Base-by-base conservation (phyloP, 1,284 basidiomycete genomes). In the Apiotrichum gracile region DNA sequence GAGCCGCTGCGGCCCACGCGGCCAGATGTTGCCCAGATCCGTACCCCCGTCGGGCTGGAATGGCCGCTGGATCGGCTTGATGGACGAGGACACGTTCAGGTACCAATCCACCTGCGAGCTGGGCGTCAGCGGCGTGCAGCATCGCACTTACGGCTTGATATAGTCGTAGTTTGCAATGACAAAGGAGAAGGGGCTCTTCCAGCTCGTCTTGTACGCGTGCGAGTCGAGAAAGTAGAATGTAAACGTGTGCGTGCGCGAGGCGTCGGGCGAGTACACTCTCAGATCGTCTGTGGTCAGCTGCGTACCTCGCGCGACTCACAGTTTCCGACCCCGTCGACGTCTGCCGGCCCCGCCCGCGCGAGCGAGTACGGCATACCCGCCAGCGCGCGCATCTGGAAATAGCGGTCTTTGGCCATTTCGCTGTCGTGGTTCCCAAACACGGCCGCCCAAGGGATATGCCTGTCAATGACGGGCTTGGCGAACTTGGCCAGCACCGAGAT, bases 361-460 rank as follows among this genome's bases (percentile, higher is more conserved):
- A 96, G 76, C 51, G 85, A 91, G 68, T 92, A 96, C 0, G 93
- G 93, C 61, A 97, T 77, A 2, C 78, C 81, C 66, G 85, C 82
- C 79, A 94, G 81, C 60, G 87, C 76, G 60, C 79, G 77, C 64
- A 93, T 74, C 67, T 93, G 85, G 72, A 67, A 67, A 7, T 80
- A 81, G 57, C 83, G 80, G 46, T 77, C 68, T 54, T 83, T 75
- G 2, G 84, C 83, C 13, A 72, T 74, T 58, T 85, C 81, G 61
- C 91, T 87, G 64, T 94, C 91, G 69, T 97, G 93, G 66, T 98
- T 97, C 3, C 93, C 90, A 68, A 96, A 89, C 6, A 97, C 82
- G 0, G 85, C 87, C 3, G 88, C 83, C 89, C 91, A 98, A 0
- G 91, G 86, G 29, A 96, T 87, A 43, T 80, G 74, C 24, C 86